A percentile compares a stretch with the other conserved stretches of the same genome.
phyloP scores from a whole-genome alignment of 371 early-diverging fungal species.

The Actinomucor elegans region DNA sequence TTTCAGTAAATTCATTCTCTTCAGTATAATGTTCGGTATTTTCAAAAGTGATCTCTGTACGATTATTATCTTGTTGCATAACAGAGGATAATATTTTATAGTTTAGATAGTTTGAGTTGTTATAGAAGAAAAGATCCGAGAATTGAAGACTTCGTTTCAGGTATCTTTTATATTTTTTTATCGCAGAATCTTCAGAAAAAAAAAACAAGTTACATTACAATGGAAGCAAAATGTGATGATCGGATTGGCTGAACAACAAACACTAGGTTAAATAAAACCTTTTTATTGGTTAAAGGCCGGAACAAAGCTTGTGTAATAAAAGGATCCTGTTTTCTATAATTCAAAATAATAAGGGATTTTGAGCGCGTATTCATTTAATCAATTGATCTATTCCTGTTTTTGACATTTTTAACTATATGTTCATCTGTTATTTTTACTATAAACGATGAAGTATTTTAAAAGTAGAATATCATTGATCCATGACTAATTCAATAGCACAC shows the following conservation, averaged over 20 bases:
- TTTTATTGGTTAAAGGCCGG: neutral
- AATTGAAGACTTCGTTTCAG: neutral
- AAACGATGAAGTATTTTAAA: neutral
- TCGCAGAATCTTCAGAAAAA: neutral
- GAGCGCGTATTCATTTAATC: too few species aligned
- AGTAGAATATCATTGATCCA: neutral
- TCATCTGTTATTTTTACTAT: neutral
- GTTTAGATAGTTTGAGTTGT: neutral
- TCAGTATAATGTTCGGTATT: neutral
- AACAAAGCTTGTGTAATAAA: neutral
- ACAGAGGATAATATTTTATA: neutral
- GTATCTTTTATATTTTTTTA: neutral
- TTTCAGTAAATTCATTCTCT: too few species aligned
- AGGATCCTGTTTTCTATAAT: too few species aligned
- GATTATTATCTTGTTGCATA: neutral
- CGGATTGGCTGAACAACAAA: too few species aligned
- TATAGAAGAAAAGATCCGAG: neutral
- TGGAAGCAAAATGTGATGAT: neutral
- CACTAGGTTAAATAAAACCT: neutral
- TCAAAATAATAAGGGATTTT: neutral
- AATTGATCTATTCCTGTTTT: too few species aligned
- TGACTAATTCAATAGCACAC: neutral
- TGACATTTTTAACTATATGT: too few species aligned
- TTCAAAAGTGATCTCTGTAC: constrained; percentile 2
- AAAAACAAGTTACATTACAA: neutral